Percentiles rank a stretch among this genome's conserved stretches.
Evolutionary conservation across 2,329 filamentous ascomycete species (phyloP).

Genomic region (Colletotrichum sp.): DNA sequence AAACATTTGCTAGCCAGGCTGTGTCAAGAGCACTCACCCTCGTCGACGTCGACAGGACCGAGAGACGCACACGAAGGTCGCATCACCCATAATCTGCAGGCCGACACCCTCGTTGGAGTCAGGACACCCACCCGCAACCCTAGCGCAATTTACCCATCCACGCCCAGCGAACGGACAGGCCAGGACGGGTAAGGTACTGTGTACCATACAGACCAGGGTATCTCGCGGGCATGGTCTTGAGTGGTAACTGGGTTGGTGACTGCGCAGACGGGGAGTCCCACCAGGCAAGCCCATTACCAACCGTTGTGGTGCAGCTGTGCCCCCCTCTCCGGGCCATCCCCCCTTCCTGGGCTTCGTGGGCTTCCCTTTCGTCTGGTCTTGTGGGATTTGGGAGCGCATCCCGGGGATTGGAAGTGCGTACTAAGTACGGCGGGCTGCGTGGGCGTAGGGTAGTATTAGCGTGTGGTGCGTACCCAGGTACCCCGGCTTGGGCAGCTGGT

Average conservation of each 20-base stretch:
- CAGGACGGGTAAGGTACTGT: background rate
- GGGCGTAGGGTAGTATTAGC: conserved; percentile 8
- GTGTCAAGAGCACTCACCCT: background rate
- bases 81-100: conserved; percentile 5
- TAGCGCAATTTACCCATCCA: conserved; percentile 17
- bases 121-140: conserved; percentile 20
- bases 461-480: conserved; percentile 5
- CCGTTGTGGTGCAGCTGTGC: background rate
- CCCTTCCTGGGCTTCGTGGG: background rate
- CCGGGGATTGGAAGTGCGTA: conserved; percentile 11
- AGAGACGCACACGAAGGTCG: background rate
- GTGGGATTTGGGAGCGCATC: conserved; percentile 13
- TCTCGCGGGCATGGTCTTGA: background rate
- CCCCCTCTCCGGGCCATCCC: background rate
- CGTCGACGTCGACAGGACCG: background rate
- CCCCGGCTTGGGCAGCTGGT: background rate
- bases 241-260: background rate
- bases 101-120: conserved; percentile 15
- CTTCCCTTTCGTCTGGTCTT: conserved; percentile 12
- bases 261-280: conserved; percentile 4
- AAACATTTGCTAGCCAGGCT: background rate
- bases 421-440: background rate
- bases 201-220: background rate
- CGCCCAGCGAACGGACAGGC: background rate
- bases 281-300: conserved; percentile 15